Percentiles rank a stretch among this genome's conserved stretches.
phyloP scores from a whole-genome alignment of 768 basidiomycete species.

The Termitomyces sp. region DNA sequence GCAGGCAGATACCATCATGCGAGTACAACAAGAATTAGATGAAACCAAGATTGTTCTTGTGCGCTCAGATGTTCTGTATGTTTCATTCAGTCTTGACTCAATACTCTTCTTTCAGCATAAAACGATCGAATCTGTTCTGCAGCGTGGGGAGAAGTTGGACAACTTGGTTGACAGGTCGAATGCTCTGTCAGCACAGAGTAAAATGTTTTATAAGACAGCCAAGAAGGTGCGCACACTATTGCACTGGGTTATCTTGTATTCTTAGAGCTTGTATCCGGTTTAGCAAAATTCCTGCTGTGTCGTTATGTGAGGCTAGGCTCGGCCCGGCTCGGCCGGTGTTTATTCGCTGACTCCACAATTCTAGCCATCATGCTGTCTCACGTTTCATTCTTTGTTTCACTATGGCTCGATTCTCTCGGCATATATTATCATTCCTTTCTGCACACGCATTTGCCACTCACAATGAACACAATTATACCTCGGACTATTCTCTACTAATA shows the following conservation, averaged over 20 bases:
- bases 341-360: background rate
- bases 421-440: background rate
- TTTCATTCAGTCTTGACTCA: background rate
- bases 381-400: slow-evolving; percentile 17
- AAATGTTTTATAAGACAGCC: slow-evolving; percentile 99
- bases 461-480: slow-evolving; percentile 10
- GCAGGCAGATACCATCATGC: slow-evolving; percentile 98
- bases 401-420: slow-evolving; percentile 5
- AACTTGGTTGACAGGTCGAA: slow-evolving; percentile 93
- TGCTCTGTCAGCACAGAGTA: slow-evolving; percentile 83
- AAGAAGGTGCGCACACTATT: slow-evolving; percentile 73
- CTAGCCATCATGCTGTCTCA: background rate
- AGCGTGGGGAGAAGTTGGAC: slow-evolving; percentile 95
- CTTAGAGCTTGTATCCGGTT: slow-evolving; percentile 3
- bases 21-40: slow-evolving; percentile 95
- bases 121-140: slow-evolving; percentile 96
- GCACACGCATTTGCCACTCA: background rate
- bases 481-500: slow-evolving; percentile 12
- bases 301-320: slow-evolving; percentile 53
- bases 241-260: background rate
- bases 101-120: slow-evolving; percentile 68
- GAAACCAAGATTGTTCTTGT: slow-evolving; percentile 99
- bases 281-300: slow-evolving; percentile 97
- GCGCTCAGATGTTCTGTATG: slow-evolving; percentile 26
- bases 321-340: too few relatives aligned